Base-by-base conservation (phyloP, 106 monocot species). In the Allium sativum region DNA sequence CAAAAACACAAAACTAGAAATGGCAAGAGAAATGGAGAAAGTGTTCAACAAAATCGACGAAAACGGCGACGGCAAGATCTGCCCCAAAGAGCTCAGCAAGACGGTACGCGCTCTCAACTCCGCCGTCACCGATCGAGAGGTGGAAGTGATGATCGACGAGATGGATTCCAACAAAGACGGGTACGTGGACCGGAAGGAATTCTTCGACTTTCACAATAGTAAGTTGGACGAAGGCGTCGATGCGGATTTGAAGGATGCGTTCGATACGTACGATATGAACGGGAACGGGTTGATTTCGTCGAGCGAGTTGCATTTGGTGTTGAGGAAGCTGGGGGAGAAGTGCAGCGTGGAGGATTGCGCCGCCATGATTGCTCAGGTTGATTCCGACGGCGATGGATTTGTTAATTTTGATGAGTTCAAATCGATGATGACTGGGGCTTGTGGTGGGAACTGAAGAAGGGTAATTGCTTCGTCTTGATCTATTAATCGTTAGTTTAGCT, bases 331-430 rank as follows among this genome's bases (percentile, higher is more conserved):
- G 17, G 92, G 92, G 13, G 83, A 87, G 51, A 71, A 57, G 52
- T 81, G 87, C 73, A 74, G 78, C 21, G 10, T 76, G 9, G 47
- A 61, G 12, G 92, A 92, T 43, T 92, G 92, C 62, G 9, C 51
- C 2, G 56, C 66, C 53, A 92, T 92, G 86, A 92, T 92, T 64
- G 18, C n/a, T 14, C 73, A 75, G 46, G 86, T 92, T 40, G 86
- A 92, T 48, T 20, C 21, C 1, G 86, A 92, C 17, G 81, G 86
- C 56, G 87, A 92, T 48, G 92, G 87, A 3, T 59, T 68, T 48
- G 92, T 92, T 40, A 76, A 55, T 53, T 84, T 84, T 54, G 65
- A 84, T 42, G 92, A 92, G 81, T 92, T 92, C 59, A 92, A 87
- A 76, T 73, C 61, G 70, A 92, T 86, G 92, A 92, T 92, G 92